Evolutionary conservation across 371 early-diverging fungal genomes (phyloP).

Genomic region (Nematocida sp.): DNA sequence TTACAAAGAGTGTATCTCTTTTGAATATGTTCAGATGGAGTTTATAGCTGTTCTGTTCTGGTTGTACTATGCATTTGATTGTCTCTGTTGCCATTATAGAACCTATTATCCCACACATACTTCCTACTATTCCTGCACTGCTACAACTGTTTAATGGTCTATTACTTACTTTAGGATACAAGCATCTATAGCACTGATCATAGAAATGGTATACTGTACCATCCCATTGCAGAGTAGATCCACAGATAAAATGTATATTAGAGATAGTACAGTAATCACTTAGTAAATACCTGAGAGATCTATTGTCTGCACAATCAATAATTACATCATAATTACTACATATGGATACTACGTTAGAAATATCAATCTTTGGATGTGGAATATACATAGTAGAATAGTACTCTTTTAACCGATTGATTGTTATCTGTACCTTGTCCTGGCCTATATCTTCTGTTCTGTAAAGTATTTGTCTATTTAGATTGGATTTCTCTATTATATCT

Average conservation of each 20-base stretch:
- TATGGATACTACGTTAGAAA: conserved; percentile 31
- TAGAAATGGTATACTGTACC: conserved; percentile 71
- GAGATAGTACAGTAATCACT: conserved; percentile 80
- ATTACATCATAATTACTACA: conserved; percentile 76
- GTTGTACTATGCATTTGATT: conserved; percentile 67
- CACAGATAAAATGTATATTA: conserved; percentile 79
- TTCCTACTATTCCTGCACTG: conserved; percentile 93
- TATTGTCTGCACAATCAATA: conserved; percentile 88
- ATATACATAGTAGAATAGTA: conserved; percentile 27
- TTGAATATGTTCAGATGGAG: conserved; percentile 9
- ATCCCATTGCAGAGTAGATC: conserved; percentile 81
- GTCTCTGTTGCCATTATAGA: conserved; percentile 84
- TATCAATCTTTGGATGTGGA: conserved; percentile 30
- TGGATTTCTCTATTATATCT: conserved; percentile 82
- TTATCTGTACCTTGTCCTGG: conserved; percentile 73
- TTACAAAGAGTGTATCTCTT: conserved; percentile 7
- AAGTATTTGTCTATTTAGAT: conserved; percentile 88
- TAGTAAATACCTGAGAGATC: conserved; percentile 83
- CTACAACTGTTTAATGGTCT: conserved; percentile 79
- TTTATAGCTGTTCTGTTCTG: background rate
- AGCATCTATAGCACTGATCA: conserved; percentile 91
- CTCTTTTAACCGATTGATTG: conserved; percentile 67
- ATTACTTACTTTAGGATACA: conserved; percentile 71
- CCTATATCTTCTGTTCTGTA: conserved; percentile 73
- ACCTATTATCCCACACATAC: conserved; percentile 78